Evolutionary conservation across 495 filamentous ascomycete genomes (phyloP).

Genomic region (Aspergillus haitiensis): DNA sequence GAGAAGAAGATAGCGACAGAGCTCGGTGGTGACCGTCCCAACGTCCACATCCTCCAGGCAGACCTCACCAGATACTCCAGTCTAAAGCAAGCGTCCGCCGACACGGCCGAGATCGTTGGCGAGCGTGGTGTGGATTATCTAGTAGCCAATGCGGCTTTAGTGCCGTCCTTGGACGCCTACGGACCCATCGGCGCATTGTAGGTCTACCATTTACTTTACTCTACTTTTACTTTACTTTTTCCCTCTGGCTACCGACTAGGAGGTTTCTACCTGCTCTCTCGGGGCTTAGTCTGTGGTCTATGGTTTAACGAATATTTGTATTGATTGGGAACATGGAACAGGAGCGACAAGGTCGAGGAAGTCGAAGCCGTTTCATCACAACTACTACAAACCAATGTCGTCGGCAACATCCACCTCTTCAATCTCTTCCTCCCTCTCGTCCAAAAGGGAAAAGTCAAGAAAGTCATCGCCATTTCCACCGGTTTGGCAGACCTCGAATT

Average conservation of each 20-base stretch:
- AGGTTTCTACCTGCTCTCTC: no score
- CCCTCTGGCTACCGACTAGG: no score
- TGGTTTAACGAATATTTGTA: no score
- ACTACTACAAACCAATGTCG: constrained; percentile 43
- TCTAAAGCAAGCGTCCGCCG: no score
- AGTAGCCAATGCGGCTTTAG: constrained; percentile 33
- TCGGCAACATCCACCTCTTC: constrained; percentile 51
- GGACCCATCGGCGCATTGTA: constrained; percentile 33
- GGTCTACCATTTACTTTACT: no score
- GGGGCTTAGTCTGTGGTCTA: no score
- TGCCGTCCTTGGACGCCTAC: constrained; percentile 28
- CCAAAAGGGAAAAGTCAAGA: constrained; percentile 50
- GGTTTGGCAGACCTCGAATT: constrained; percentile 52
- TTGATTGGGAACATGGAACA: no score
- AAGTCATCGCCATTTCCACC: constrained; percentile 53
- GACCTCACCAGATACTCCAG: constrained; percentile 30
- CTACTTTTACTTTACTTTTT: no score
- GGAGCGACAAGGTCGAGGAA: constrained; percentile 3
- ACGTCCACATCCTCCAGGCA: constrained; percentile 49
- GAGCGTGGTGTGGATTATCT: constrained; percentile 32
- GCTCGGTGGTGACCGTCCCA: constrained; percentile 32
- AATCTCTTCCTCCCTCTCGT: constrained; percentile 55
- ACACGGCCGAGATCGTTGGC: no score
- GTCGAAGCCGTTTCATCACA: constrained; percentile 21
- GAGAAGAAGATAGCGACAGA: constrained; percentile 28